phyloP scores from a whole-genome alignment of 768 basidiomycete genomes.

The Suillus placidus region DNA sequence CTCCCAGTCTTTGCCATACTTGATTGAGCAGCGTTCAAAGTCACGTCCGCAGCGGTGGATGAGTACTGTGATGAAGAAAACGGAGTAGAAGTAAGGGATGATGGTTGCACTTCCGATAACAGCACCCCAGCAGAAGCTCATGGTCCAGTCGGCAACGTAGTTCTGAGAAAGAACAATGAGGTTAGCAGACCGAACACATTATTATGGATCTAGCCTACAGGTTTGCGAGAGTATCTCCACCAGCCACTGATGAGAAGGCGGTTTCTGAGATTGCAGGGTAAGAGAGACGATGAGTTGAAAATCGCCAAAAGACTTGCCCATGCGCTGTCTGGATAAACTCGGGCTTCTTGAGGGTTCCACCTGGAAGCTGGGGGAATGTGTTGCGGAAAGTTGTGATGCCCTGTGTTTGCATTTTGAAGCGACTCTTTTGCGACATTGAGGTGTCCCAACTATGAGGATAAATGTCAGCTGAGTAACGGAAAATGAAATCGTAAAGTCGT shows the following conservation, averaged over 20 bases:
- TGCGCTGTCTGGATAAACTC: slow-evolving; percentile 92
- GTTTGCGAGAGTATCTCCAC: slow-evolving; percentile 95
- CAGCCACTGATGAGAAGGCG: slow-evolving; percentile 90
- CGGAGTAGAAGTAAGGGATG: slow-evolving; percentile 95
- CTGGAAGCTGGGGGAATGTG: slow-evolving; percentile 93
- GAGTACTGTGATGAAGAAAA: slow-evolving; percentile 94
- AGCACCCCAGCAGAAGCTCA: slow-evolving; percentile 85
- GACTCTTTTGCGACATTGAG: slow-evolving; percentile 94
- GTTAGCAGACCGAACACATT: neutral
- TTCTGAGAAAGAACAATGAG: slow-evolving; percentile 50
- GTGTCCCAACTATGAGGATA: slow-evolving; percentile 77
- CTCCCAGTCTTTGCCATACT: slow-evolving; percentile 97
- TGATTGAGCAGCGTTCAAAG: slow-evolving; percentile 90
- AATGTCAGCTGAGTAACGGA: slow-evolving; percentile 8
- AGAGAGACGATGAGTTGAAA: slow-evolving; percentile 6
- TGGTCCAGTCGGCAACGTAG: slow-evolving; percentile 91
- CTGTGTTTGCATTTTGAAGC: slow-evolving; percentile 96
- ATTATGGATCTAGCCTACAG: slow-evolving; percentile 50
- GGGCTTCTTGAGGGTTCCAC: slow-evolving; percentile 82
- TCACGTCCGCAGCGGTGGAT: slow-evolving; percentile 91
- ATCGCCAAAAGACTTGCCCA: slow-evolving; percentile 53
- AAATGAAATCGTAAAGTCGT: slow-evolving; percentile 3
- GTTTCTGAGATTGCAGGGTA: slow-evolving; percentile 52
- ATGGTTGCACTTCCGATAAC: slow-evolving; percentile 72
- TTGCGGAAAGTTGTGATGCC: slow-evolving; percentile 84